Base-by-base conservation (phyloP, 1,139 yeast species). In the Sugiyamaella pinicola region DNA sequence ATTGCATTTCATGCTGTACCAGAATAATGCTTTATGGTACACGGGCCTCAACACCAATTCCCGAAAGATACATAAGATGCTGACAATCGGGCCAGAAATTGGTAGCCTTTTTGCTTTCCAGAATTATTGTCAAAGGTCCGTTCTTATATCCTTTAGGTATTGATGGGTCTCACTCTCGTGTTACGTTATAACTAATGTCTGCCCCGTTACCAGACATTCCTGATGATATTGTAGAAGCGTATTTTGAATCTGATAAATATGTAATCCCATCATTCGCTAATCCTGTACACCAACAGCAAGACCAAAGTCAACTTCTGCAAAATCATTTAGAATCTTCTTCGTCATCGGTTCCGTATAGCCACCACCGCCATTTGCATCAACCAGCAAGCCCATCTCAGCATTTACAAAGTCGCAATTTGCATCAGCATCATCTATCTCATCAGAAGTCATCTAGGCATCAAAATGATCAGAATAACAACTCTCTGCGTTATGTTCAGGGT, bases 21-120 rank as follows among this genome's bases (percentile, higher is more conserved):
- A 45, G 48, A 45, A 43, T 26, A 24, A 21, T 45, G 48, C 41
- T 45, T 45, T 45, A 45, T 45, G 48, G 48, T 45, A 34, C 41
- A 45, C 41, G 22, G 48, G 15, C 41, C 41, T 22, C 44, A 13
- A 40, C 19, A 12, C 18, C 48, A 37, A 29, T 13, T 37, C 22
- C 15, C 21, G 12, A 40, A 45, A 45, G 35, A 45, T 45, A 45
- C 48, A 45, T 45, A 45, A 45, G 48, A 45, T 45, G 34, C 38
- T 18, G 6, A 42, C 9, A 17, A 12, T 22, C 42, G 17, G 17
- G 33, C 37, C 18, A 18, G 15, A 18, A 31, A 31, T 31, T 3
- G n/a, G 17, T 13, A 31, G 15, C 35, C 17, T 31, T 31, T 31
- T 31, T 31, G 4, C n/a, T 13, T 31, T 9, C 15, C n/a, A n/a